Conservation (phyloP, 1,284 basidiomycete genomes). For the Ustilago sp. region DNA sequence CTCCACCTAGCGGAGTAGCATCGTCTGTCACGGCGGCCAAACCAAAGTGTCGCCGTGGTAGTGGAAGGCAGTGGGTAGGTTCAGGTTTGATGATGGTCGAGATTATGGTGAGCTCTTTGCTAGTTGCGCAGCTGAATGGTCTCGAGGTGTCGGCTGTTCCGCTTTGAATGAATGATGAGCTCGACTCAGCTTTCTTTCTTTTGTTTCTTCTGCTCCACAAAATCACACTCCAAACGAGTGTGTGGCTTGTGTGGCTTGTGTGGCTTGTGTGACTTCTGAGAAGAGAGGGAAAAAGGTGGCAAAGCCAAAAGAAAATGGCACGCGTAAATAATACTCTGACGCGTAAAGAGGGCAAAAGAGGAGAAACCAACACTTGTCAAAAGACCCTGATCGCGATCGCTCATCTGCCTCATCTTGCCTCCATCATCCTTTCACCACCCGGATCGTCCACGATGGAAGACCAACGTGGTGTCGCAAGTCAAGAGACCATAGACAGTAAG, state of each 20-base stretch:
- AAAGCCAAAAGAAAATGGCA: not conserved
- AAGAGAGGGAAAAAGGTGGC: not conserved
- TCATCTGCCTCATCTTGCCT: not conserved
- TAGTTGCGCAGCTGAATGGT: not conserved
- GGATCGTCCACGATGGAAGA: slow-evolving; percentile 23
- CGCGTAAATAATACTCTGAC: slow-evolving; percentile 8
- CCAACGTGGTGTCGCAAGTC: slow-evolving; percentile 32
- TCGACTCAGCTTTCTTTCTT: not conserved
- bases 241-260: too few species aligned
- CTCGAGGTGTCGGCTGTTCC: slow-evolving; percentile 2
- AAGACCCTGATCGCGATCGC: slow-evolving; percentile 1
- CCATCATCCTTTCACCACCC: not conserved
- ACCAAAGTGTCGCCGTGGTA: not conserved
- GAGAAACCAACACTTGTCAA: slow-evolving; percentile 26
- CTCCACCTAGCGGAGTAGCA: not conserved
- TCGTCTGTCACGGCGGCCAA: not conserved
- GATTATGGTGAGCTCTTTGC: not conserved
- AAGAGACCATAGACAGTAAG: slow-evolving; percentile 53
- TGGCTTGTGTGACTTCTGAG: slow-evolving; percentile 6
- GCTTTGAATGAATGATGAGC: not conserved
- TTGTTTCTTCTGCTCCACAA: slow-evolving; percentile 22
- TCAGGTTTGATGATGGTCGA: not conserved
- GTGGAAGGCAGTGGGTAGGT: not conserved
- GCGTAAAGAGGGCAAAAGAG: slow-evolving; percentile 29
- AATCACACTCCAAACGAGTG: slow-evolving; percentile 13